Percentiles rank a stretch among this genome's conserved stretches.
Conservation (phyloP, 1,284 basidiomycete species). For the Malassezia equina region DNA sequence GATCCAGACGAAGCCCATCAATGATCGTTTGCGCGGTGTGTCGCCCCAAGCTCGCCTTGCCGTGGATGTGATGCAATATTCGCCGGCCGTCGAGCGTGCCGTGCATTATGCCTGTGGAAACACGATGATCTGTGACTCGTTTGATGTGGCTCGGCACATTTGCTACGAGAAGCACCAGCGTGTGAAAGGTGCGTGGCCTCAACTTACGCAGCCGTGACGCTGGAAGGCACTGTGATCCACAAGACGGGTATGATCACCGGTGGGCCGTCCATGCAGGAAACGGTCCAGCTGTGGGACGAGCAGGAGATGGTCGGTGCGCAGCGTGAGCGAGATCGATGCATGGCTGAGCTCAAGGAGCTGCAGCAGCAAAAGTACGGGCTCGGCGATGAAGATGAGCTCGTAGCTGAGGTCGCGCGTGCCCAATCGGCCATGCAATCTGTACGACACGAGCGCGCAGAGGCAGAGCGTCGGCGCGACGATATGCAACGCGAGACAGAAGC, state of each 20-base stretch:
- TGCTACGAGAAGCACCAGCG: constrained; percentile 90
- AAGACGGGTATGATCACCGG: constrained; percentile 96
- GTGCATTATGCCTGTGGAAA: constrained; percentile 94
- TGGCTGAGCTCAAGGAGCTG: constrained; percentile 70
- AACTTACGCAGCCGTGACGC: constrained; percentile 66
- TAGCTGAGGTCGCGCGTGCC: constrained; percentile 65
- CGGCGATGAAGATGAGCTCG: constrained; percentile 69
- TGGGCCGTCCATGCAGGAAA: constrained; percentile 62
- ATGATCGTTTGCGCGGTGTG: constrained; percentile 86
- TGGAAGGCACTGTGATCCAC: constrained; percentile 94
- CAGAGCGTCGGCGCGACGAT: constrained; percentile 28
- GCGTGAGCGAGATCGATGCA: constrained; percentile 57
- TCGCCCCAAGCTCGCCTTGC: constrained; percentile 83
- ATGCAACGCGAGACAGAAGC: constrained; percentile 29
- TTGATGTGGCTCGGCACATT: constrained; percentile 79
- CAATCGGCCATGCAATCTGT: constrained; percentile 65
- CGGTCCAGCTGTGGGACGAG: constrained; percentile 62
- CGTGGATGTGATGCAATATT: constrained; percentile 63
- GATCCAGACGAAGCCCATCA: constrained; percentile 82
- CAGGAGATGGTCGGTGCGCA: constrained; percentile 79
- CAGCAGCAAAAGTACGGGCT: constrained; percentile 68
- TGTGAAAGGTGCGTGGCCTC: constrained; percentile 60
- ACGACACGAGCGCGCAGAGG: constrained; percentile 62
- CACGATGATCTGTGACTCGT: constrained; percentile 83
- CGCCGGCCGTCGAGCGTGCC: constrained; percentile 60